Percentiles rank a stretch among this genome's conserved stretches.
Conservation (phyloP, 2,329 filamentous ascomycete species). For the Exophiala alcalophila region DNA sequence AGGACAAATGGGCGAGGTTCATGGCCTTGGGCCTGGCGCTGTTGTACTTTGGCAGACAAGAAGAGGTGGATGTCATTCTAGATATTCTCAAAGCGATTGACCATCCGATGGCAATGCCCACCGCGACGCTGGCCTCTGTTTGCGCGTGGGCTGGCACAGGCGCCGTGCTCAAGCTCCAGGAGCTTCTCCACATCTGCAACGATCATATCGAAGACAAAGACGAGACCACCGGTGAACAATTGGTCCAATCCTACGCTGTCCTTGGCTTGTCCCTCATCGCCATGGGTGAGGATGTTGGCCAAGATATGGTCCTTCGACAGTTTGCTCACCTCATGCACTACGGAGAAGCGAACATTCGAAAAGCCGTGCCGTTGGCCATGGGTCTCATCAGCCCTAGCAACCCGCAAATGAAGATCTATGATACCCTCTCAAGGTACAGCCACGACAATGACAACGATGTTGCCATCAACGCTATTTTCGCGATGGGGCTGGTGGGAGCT, state of each 20-base stretch:
- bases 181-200: constrained; percentile 95
- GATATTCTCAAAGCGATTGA: constrained; percentile 97
- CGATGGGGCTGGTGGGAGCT: constrained; percentile 94
- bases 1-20: constrained; percentile 98
- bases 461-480: constrained; percentile 96
- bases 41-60: constrained; percentile 92
- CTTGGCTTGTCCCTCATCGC: constrained; percentile 89
- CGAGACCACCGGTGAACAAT: constrained; percentile 91
- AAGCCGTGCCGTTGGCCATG: constrained; percentile 93
- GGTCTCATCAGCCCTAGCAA: constrained; percentile 95
- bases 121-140: constrained; percentile 87
- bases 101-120: constrained; percentile 95
- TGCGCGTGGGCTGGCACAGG: constrained; percentile 98
- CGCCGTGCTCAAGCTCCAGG: constrained; percentile 93
- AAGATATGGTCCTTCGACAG: constrained; percentile 97
- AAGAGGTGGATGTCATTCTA: constrained; percentile 96
- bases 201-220: constrained; percentile 93
- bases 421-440: constrained; percentile 93
- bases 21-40: constrained; percentile 90
- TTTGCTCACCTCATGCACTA: constrained; percentile 99
- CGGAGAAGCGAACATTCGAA: constrained; percentile 93
- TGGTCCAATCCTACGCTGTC: constrained; percentile 93
- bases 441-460: constrained; percentile 99
- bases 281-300: constrained; percentile 97
- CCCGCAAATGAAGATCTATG: constrained; percentile 99